A percentile compares a stretch with the other conserved stretches of the same genome.
phyloP scores from a whole-genome alignment of 768 basidiomycete species.

The Calocera cornea region DNA sequence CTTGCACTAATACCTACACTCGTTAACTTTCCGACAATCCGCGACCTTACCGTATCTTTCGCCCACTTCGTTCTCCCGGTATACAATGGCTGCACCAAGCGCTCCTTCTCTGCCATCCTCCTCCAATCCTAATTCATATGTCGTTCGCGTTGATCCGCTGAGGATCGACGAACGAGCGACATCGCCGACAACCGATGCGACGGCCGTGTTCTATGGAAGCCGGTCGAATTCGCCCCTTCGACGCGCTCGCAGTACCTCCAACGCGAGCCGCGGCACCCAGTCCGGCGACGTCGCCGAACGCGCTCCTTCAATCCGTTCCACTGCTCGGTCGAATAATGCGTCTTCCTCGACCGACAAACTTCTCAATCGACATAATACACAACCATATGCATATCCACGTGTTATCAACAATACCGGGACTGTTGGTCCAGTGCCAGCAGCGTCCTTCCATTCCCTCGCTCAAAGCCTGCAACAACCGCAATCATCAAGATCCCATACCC shows the following conservation, averaged over 20 bases:
- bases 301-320: background rate
- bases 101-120: background rate
- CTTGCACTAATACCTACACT: background rate
- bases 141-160: background rate
- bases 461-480: background rate
- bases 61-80: background rate
- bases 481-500: slow-evolving; percentile 2
- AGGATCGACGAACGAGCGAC: background rate
- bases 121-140: background rate
- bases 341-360: background rate
- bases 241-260: background rate
- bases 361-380: background rate
- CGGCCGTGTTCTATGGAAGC: background rate
- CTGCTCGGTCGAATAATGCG: background rate
- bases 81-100: background rate
- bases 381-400: background rate
- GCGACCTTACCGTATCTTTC: background rate
- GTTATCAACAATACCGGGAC: background rate
- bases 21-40: background rate
- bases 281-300: background rate
- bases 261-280: background rate
- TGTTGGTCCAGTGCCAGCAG: background rate
- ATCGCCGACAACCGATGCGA: background rate
- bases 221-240: background rate
- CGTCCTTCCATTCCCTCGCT: background rate